Evolutionary conservation across 169 alveolate species (phyloP), one percentile per base, ranked within the genome.

Genomic region (Eimeria necatrix): DNA sequence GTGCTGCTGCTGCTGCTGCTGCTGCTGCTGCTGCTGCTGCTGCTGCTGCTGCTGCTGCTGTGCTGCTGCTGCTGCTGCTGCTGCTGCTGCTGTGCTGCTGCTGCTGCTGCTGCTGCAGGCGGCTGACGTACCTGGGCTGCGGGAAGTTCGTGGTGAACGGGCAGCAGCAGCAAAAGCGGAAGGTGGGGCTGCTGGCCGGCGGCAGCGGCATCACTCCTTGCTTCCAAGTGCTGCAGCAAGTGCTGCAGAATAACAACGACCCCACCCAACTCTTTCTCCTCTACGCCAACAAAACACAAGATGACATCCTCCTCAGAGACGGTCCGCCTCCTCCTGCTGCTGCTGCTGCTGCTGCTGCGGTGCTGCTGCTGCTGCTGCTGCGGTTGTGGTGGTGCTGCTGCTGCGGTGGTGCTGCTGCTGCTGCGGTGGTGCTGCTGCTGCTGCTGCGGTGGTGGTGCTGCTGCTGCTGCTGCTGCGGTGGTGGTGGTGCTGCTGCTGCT

Each of bases 131-230:
- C 52, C 64, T 53, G 24, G 97, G 97, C n/a, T 18, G 90, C 46
- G 97, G 97, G 14, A 41, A 41, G 22, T 94, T 96, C 76, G 24
- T 88, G 70, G 22, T 80, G 53, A 32, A 53, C 22, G 81, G 93
- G 22, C 48, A 85, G 70, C 46, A 78, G 3, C 60, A 90, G 16
- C 20, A 24, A 41, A 90, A 84, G 68, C 93, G 85, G 70, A 85
- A 96, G 5, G 83, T 97, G 7, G 97, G 97, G n/a, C 76, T 96
- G 94, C 46, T 97, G 18, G 98, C 98, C 0, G 98, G 98, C 4
- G 98, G 98, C 32, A 96, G 97, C 7, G 98, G 98, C 46, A 94
- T 97, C 48, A 96, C 98, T 0, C 98, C 98, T 6, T 52, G 96
- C 86, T 96, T 68, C 80, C 97, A 97, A 89, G 83, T 97, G 18